Percentiles rank a stretch among this genome's conserved stretches.
These are phyloP conservation scores for Backusella liffmaniae DNA, from an alignment of 192 early-diverging fungal genomes.

Conservation along the genomic window DNA sequence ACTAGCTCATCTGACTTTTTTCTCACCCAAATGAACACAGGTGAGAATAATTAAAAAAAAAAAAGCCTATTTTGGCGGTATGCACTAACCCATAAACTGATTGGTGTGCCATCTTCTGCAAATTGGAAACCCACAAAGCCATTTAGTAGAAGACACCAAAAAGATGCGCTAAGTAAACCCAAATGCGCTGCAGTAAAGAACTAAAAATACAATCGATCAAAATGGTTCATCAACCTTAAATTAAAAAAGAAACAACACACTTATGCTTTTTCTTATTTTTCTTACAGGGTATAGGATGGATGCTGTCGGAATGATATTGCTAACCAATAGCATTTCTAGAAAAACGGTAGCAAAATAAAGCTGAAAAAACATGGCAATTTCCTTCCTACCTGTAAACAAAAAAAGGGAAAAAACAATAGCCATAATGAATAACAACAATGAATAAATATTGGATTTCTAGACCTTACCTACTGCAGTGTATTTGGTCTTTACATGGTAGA, in stretches of 20 bases:
- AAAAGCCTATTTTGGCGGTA: not conserved
- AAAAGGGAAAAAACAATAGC: not conserved
- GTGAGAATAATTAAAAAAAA: not conserved
- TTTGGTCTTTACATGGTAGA: slow-evolving; percentile 93
- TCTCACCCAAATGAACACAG: not conserved
- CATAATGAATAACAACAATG: not conserved
- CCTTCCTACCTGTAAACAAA: slow-evolving; percentile 74
- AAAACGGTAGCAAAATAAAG: slow-evolving; percentile 82
- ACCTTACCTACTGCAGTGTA: slow-evolving; percentile 94
- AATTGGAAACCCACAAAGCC: slow-evolving; percentile 96
- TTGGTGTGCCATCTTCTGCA: slow-evolving; percentile 90
- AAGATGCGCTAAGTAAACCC: slow-evolving; percentile 75
- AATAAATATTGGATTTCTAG: not conserved
- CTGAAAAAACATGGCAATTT: slow-evolving; percentile 98
- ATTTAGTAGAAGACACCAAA: slow-evolving; percentile 91
- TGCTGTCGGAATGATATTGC: slow-evolving; percentile 88
- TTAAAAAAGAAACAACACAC: not conserved
- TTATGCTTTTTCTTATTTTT: not conserved
- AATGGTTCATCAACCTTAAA: slow-evolving; percentile 1
- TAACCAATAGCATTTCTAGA: slow-evolving; percentile 86
- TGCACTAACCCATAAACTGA: slow-evolving; percentile 80
- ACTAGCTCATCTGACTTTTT: not conserved
- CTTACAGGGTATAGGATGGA: slow-evolving; percentile 62
- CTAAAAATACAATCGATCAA: slow-evolving; percentile 31
- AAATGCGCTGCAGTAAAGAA: slow-evolving; percentile 83